Evolutionary conservation across 257 asterid species (phyloP).

Genomic region (Perilla frutescens): DNA sequence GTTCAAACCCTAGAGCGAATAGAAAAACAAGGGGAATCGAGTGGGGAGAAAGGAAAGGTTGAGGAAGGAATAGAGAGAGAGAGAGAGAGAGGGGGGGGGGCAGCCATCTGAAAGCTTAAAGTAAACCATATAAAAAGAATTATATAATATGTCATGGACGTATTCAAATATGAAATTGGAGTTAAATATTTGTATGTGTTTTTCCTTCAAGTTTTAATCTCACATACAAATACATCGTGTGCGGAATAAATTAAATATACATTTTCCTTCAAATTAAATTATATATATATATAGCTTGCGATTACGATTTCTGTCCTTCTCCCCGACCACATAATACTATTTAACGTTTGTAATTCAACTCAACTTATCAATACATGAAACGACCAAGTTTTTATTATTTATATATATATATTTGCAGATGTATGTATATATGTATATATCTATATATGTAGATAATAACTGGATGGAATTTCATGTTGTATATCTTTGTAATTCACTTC

Average conservation of each 20-base stretch:
- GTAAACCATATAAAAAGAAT: constrained; percentile 32
- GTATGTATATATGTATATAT: neutral
- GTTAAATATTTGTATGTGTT: constrained; percentile 14
- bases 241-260: neutral
- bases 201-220: constrained; percentile 1
- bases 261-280: neutral
- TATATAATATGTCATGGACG: constrained; percentile 29
- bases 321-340: constrained; percentile 25
- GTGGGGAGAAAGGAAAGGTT: constrained; percentile 53
- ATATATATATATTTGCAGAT: neutral
- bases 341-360: constrained; percentile 14
- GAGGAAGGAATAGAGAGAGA: constrained; percentile 43
- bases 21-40: constrained; percentile 45
- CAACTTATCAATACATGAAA: constrained; percentile 14
- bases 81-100: neutral
- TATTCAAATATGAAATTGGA: constrained; percentile 37
- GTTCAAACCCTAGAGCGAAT: constrained; percentile 56
- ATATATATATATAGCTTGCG: constrained; percentile 30
- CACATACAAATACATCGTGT: neutral
- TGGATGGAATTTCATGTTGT: too few species aligned
- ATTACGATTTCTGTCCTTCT: constrained; percentile 43
- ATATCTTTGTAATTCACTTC: too few species aligned
- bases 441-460: too few species aligned
- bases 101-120: constrained; percentile 30
- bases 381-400: neutral